A percentile compares a stretch with the other conserved stretches of the same genome.
Conservation (phyloP, 2,329 filamentous ascomycete genomes). For the Diaporthe velutina region DNA sequence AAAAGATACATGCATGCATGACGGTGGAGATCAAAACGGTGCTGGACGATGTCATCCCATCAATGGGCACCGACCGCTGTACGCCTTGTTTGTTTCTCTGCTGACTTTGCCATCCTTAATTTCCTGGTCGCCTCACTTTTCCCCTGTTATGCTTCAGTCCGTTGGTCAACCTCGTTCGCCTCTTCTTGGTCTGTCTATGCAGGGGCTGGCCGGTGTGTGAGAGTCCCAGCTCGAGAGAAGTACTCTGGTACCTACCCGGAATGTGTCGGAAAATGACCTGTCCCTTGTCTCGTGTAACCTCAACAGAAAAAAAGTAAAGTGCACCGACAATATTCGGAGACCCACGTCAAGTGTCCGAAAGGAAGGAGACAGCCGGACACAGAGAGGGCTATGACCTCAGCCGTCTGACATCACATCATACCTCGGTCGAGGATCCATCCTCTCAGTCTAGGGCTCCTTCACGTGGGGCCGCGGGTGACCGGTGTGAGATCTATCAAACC, state of each 20-base stretch:
- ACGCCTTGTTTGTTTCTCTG: background rate
- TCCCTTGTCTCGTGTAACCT: slow-evolving; percentile 33
- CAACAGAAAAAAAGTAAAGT: slow-evolving; percentile 24
- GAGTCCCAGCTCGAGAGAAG: background rate
- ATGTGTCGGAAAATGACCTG: slow-evolving; percentile 37
- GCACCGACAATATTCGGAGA: slow-evolving; percentile 37
- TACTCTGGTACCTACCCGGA: slow-evolving; percentile 27
- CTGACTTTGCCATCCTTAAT: slow-evolving; percentile 1
- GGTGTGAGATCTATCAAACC: slow-evolving; percentile 31
- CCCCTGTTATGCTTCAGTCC: background rate
- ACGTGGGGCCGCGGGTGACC: slow-evolving; percentile 30
- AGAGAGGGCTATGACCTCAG: slow-evolving; percentile 5
- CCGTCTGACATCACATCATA: slow-evolving; percentile 12
- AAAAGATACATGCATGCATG: background rate
- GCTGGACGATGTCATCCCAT: slow-evolving; percentile 17
- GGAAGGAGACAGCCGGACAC: slow-evolving; percentile 31
- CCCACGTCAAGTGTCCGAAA: slow-evolving; percentile 22
- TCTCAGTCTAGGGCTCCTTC: background rate
- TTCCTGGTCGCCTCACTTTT: slow-evolving; percentile 10
- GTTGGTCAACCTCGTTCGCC: background rate
- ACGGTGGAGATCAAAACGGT: slow-evolving; percentile 17
- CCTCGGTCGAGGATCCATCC: background rate
- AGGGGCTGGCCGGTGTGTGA: slow-evolving; percentile 8
- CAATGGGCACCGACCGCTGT: background rate
- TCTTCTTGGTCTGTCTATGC: background rate